These are phyloP conservation scores for Bipolaris cookei DNA, from an alignment of 2,329 filamentous ascomycete genomes.

Conservation along the genomic window DNA sequence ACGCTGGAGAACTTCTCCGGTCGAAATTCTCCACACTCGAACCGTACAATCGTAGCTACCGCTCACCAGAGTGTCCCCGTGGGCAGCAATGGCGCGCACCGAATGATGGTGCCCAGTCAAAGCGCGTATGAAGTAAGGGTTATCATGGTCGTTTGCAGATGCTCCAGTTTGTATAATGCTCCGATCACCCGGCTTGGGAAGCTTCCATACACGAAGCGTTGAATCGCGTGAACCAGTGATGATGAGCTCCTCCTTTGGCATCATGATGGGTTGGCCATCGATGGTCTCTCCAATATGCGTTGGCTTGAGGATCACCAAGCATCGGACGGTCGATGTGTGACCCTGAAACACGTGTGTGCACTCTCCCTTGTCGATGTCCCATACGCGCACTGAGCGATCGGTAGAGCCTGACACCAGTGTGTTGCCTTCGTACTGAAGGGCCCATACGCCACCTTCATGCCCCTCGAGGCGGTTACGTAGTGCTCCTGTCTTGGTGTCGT, in stretches of 20 bases:
- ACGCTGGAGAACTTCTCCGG: constrained; percentile 83
- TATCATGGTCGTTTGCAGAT: constrained; percentile 76
- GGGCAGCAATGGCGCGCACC: constrained; percentile 91
- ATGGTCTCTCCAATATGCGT: constrained; percentile 73
- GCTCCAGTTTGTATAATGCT: constrained; percentile 80
- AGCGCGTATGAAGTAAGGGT: constrained; percentile 91
- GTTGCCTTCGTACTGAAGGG: constrained; percentile 93
- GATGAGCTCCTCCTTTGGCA: constrained; percentile 92
- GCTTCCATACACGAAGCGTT: constrained; percentile 89
- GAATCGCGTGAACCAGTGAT: constrained; percentile 97
- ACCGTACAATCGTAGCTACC: constrained; percentile 97
- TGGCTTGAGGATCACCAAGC: constrained; percentile 91
- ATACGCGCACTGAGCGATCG: constrained; percentile 96
- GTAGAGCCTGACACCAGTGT: constrained; percentile 95
- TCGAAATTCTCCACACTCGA: constrained; percentile 96
- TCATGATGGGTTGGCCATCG: constrained; percentile 79
- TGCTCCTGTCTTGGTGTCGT: constrained; percentile 93
- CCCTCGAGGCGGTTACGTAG: constrained; percentile 83
- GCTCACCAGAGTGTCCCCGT: constrained; percentile 94
- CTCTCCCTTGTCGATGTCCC: constrained; percentile 92
- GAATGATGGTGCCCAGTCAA: constrained; percentile 89
- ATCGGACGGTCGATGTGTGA: constrained; percentile 95
- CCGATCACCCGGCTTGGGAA: constrained; percentile 79
- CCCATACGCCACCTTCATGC: constrained; percentile 97
- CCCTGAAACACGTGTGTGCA: constrained; percentile 97